phyloP scores from a whole-genome alignment of 2,329 filamentous ascomycete genomes.

The Diaporthe batatas region DNA sequence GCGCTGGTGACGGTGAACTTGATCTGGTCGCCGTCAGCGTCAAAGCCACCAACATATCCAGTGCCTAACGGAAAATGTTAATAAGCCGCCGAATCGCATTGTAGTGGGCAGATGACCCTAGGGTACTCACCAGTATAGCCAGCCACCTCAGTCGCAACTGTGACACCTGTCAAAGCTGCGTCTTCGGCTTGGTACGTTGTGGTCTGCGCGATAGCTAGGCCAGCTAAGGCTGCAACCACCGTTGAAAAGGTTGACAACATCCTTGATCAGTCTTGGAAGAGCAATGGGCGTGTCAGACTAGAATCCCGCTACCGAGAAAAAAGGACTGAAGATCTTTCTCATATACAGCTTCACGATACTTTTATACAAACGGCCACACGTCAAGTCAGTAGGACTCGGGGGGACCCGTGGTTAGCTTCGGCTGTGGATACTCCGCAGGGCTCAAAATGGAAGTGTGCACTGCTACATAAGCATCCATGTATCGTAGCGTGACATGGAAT shows the following conservation, averaged over 20 bases:
- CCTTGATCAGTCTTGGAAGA: background rate
- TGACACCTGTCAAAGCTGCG: conserved; percentile 9
- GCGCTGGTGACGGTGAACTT: conserved; percentile 56
- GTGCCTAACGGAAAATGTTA: conserved; percentile 49
- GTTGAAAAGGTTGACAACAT: background rate
- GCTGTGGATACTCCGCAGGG: conserved; percentile 10
- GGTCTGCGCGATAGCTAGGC: conserved; percentile 2
- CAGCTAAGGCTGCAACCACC: conserved; percentile 18
- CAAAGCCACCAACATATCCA: conserved; percentile 63
- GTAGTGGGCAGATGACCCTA: background rate
- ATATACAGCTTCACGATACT: background rate
- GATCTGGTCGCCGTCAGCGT: conserved; percentile 56
- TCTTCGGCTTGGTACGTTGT: conserved; percentile 23
- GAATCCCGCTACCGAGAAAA: conserved; percentile 20
- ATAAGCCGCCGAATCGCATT: background rate
- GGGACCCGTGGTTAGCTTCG: conserved; percentile 6
- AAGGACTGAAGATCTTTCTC: background rate
- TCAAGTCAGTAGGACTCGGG: background rate
- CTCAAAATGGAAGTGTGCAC: conserved; percentile 7
- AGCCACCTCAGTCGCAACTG: conserved; percentile 15
- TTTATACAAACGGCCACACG: background rate
- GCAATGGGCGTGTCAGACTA: background rate
- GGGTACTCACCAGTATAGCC: background rate
- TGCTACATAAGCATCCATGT: background rate
- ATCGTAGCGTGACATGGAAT: background rate